Base-by-base conservation (phyloP, 441 rosid species). In the Lepidium campestre region DNA sequence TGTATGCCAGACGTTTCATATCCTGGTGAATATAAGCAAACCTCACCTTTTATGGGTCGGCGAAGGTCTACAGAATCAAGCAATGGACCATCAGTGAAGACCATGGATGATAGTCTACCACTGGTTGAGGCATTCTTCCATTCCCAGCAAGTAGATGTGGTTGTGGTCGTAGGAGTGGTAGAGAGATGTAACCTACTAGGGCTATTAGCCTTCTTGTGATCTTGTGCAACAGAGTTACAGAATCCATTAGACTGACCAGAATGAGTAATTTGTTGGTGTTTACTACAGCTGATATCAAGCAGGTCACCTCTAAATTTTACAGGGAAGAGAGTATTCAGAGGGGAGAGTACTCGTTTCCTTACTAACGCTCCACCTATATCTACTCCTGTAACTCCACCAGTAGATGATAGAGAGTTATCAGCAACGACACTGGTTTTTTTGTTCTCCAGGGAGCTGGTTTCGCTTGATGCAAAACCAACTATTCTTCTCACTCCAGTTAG, bases 31-130 rank as follows among this genome's bases (percentile, higher is more conserved):
- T 49, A 49, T 10, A 77, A 58, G 80, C 77, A 71, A 72, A 77
- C 65, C 59, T 57, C 67, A 37, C 75, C 62, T 19, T 69, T 53
- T 53, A 62, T 40, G 66, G 63, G 60, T 57, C 52, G 62, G 34
- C 42, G 62, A 20, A 45, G 70, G 39, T 71, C 81, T 49, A 62
- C 75, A 73, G 74, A 78, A 44, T 82, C 88, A 31, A 86, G 77
- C 77, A 88, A 59, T 59, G 94, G 96, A 37, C 97, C 97, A 70
- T 93, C 96, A 4, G 89, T 83, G 61, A 88, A 84, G 65, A 81
- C 67, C 60, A 74, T 41, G 46, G 96, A 78, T 53, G 84, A 52
- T 37, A 74, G 71, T 48, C 65, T 70, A 65, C 74, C 60, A 31
- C 77, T 62, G 44, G 78, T 75, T 73, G 53, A 66, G 44, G 71